Evolutionary conservation across 257 asterid species (phyloP).

Genomic region (Solanum chiquidenum): DNA sequence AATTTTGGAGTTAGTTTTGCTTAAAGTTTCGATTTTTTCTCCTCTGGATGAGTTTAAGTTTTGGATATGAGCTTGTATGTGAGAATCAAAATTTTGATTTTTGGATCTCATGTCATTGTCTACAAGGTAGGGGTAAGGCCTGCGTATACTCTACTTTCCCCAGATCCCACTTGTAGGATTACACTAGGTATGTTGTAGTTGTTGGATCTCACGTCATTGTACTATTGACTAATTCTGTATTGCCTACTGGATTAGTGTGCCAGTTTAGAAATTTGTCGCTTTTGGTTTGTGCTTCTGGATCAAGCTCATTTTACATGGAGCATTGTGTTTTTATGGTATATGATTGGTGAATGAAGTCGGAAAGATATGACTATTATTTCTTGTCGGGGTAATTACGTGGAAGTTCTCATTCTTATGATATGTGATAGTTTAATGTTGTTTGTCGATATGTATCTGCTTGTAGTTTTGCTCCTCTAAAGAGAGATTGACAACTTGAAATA

Average conservation of each 20-base stretch:
- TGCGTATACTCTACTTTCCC: background rate
- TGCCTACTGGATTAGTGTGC: background rate
- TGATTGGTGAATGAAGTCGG: background rate
- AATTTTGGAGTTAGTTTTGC: background rate
- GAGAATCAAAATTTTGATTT: background rate
- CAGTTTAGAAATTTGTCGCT: background rate
- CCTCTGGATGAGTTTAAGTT: background rate
- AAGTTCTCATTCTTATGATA: background rate
- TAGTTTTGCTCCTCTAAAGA: background rate
- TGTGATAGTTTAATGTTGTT: background rate
- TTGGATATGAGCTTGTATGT: background rate
- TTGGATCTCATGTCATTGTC: background rate
- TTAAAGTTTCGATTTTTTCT: background rate
- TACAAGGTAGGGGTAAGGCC: background rate
- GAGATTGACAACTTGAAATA: background rate
- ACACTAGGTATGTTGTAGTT: background rate
- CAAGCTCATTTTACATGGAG: background rate
- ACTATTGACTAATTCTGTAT: background rate
- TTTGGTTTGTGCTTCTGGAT: background rate
- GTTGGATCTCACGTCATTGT: background rate
- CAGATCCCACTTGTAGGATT: background rate
- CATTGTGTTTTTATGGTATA: background rate
- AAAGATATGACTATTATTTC: background rate
- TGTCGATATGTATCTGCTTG: background rate
- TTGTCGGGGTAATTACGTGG: background rate